Conservation (phyloP, 306 rosid species). For the Ammopiptanthus mongolicus region DNA sequence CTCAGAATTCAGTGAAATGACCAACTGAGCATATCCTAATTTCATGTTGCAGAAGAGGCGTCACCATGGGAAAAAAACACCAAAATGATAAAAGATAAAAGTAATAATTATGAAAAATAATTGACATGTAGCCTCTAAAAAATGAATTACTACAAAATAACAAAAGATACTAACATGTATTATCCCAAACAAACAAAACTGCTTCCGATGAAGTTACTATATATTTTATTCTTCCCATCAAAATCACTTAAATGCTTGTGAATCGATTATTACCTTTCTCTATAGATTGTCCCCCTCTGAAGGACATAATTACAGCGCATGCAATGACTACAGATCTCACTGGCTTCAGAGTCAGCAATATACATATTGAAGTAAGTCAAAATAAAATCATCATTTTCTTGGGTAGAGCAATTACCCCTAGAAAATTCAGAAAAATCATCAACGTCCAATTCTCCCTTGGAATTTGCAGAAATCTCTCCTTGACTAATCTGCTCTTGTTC, state of each 20-base stretch:
- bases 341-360: slow-evolving; percentile 57
- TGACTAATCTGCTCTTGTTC: slow-evolving; percentile 25
- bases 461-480: slow-evolving; percentile 28
- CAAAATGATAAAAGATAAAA: neutral
- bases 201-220: neutral
- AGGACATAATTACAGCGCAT: slow-evolving; percentile 56
- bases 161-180: neutral
- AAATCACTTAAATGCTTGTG: slow-evolving; percentile 14
- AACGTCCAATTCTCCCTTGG: slow-evolving; percentile 9
- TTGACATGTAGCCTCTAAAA: slow-evolving; percentile 4
- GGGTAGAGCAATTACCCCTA: slow-evolving; percentile 14
- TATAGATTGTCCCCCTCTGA: slow-evolving; percentile 37
- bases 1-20: no score
- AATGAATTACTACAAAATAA: neutral
- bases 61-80: neutral
- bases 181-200: neutral
- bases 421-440: slow-evolving; percentile 33
- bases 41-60: slow-evolving; percentile 3
- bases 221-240: neutral
- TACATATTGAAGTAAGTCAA: slow-evolving; percentile 55
- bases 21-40: neutral
- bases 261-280: slow-evolving; percentile 55
- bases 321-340: slow-evolving; percentile 56
- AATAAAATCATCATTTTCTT: slow-evolving; percentile 38
- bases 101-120: neutral